Conservation (phyloP, 1,284 basidiomycete genomes). For the Sparassis latifolia region DNA sequence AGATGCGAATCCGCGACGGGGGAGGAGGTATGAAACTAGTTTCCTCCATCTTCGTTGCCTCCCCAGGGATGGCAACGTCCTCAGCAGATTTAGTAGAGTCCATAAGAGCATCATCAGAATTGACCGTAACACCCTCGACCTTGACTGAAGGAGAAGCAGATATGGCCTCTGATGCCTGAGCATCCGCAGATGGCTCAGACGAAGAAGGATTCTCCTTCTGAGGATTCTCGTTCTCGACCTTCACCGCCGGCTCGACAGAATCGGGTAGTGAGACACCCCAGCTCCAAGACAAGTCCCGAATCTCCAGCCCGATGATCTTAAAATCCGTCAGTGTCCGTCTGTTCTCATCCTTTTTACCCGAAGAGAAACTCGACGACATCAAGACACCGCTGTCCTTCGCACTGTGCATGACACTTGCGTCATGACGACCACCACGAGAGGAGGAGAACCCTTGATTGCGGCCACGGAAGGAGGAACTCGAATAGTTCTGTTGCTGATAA, state of each 20-base stretch:
- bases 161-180: neutral
- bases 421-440: slow-evolving; percentile 46
- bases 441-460: slow-evolving; percentile 30
- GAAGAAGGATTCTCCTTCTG: slow-evolving; percentile 12
- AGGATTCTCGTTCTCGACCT: slow-evolving; percentile 19
- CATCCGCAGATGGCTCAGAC: slow-evolving; percentile 7
- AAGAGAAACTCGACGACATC: slow-evolving; percentile 19
- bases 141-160: no score
- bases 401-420: slow-evolving; percentile 33
- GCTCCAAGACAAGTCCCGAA: slow-evolving; percentile 65
- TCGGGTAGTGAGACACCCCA: slow-evolving; percentile 55
- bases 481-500: slow-evolving; percentile 21
- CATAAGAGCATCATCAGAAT: neutral
- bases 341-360: slow-evolving; percentile 74
- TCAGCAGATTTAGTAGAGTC: slow-evolving; percentile 2
- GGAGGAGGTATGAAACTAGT: slow-evolving; percentile 36
- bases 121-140: slow-evolving; percentile 10
- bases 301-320: slow-evolving; percentile 86
- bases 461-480: slow-evolving; percentile 33
- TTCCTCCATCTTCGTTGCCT: slow-evolving; percentile 24
- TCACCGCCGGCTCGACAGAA: slow-evolving; percentile 15
- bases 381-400: slow-evolving; percentile 27
- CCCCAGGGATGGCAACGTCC: slow-evolving; percentile 16
- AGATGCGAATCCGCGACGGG: slow-evolving; percentile 75
- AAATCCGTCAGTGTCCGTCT: slow-evolving; percentile 90